phyloP scores from a whole-genome alignment of 164 flowering plant species.

The Stephania japonica region DNA sequence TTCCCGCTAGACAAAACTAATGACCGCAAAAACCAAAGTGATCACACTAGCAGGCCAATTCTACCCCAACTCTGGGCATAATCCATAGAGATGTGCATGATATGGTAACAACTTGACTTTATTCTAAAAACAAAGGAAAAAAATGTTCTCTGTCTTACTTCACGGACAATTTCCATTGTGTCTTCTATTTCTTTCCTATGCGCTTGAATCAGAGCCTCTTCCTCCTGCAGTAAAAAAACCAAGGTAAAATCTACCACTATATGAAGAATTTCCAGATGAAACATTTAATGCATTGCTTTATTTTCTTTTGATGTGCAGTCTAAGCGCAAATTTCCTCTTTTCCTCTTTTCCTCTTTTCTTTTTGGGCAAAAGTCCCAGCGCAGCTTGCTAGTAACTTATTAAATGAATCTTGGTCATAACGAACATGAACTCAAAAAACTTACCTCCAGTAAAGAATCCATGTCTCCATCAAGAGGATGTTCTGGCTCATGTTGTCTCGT shows the following conservation, averaged over 20 bases:
- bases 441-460: slow-evolving; percentile 86
- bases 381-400: background rate
- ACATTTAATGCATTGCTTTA: background rate
- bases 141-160: slow-evolving; percentile 45
- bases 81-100: background rate
- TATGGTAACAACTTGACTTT: background rate
- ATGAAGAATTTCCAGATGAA: background rate
- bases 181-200: slow-evolving; percentile 98
- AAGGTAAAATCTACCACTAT: background rate
- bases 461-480: slow-evolving; percentile 50
- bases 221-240: slow-evolving; percentile 54
- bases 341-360: background rate
- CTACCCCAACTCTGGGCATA: background rate
- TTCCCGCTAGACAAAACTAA: too few relatives aligned
- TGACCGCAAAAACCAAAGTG: background rate
- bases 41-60: background rate
- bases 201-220: slow-evolving; percentile 87
- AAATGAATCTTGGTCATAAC: background rate
- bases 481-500: slow-evolving; percentile 51
- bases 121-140: background rate
- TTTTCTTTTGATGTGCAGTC: too few relatives aligned
- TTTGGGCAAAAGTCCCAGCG: background rate
- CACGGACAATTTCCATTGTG: slow-evolving; percentile 97
- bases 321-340: too few relatives aligned
- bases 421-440: slow-evolving; percentile 1